phyloP scores from a whole-genome alignment of 73 alveolate species.

The Blepharisma japonicum region DNA sequence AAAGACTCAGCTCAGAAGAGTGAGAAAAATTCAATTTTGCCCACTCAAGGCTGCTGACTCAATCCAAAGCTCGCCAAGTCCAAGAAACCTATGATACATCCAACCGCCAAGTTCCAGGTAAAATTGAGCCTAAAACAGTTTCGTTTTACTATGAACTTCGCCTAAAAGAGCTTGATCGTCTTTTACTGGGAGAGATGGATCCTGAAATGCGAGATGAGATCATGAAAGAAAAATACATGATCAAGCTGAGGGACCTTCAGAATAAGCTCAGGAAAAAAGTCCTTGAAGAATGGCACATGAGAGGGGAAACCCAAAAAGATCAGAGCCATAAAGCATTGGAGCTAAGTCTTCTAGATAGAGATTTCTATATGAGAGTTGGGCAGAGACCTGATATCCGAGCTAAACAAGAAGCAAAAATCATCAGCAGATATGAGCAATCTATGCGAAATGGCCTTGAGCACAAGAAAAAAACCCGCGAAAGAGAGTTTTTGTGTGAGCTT shows the following conservation, averaged over 20 bases:
- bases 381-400: background rate
- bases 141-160: background rate
- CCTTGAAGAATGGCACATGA: conserved; percentile 39
- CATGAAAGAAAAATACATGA: conserved; percentile 51
- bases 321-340: conserved; percentile 29
- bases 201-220: conserved; percentile 32
- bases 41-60: background rate
- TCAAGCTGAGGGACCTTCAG: conserved; percentile 63
- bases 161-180: background rate
- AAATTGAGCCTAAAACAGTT: background rate
- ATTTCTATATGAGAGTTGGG: background rate
- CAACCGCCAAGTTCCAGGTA: conserved; percentile 7
- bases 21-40: background rate
- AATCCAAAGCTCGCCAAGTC: background rate
- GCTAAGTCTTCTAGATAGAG: conserved; percentile 4
- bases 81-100: background rate
- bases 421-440: conserved; percentile 17
- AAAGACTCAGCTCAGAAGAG: background rate
- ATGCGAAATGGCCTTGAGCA: conserved; percentile 33
- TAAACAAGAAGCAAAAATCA: conserved; percentile 21
- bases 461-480: conserved; percentile 55
- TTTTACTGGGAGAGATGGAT: background rate
- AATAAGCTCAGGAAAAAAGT: conserved; percentile 69
- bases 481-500: conserved; percentile 83
- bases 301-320: conserved; percentile 47